Evolutionary conservation across 2,329 filamentous ascomycete genomes (phyloP), one percentile per base, ranked within the genome.

Genomic region (Claviceps humidiphila): DNA sequence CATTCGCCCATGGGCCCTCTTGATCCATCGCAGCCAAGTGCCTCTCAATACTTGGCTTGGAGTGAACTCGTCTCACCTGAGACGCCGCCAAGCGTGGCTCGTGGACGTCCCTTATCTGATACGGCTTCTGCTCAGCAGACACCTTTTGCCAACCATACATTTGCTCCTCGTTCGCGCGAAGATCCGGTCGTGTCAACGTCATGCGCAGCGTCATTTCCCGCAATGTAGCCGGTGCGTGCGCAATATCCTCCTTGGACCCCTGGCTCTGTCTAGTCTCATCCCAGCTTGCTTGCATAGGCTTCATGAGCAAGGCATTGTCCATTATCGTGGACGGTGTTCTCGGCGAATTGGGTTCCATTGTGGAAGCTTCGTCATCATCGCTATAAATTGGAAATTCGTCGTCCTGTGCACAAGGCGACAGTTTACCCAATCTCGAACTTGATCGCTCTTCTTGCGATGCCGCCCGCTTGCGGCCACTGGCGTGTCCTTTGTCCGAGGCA

Each of bases 181-280:
- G 75, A 64, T 97, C 91, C 0, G 89, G 87, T 47, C 90, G 77
- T 3, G 93, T 97, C 51, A 97, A 76, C 0, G 91, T 97, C 89
- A 97, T 95, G 48, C 90, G 87, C 48, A 97, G 71, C 2, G 93
- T 97, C 90, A 96, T 96, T 66, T 97, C 90, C 38, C 90, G 63
- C 52, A 80, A 84, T 38, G 77, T 75, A 0, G 75, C 71, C 2
- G 78, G 69, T 5, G 73, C 74, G 47, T 80, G 76, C 11, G 71
- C 67, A 59, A 76, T 75, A 53, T 73, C 72, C 20, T 40, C 60
- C 58, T 55, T 68, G 69, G 53, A 60, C 56, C 39, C 62, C 37
- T 44, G 41, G 22, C 53, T 40, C 5, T 59, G 30, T 34, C 30
- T 34, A 34, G 30, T 57, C 20, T 62, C 58, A 37, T 65, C 64